Conservation (phyloP, 1,139 yeast species). For the Candida dubliniensis region DNA sequence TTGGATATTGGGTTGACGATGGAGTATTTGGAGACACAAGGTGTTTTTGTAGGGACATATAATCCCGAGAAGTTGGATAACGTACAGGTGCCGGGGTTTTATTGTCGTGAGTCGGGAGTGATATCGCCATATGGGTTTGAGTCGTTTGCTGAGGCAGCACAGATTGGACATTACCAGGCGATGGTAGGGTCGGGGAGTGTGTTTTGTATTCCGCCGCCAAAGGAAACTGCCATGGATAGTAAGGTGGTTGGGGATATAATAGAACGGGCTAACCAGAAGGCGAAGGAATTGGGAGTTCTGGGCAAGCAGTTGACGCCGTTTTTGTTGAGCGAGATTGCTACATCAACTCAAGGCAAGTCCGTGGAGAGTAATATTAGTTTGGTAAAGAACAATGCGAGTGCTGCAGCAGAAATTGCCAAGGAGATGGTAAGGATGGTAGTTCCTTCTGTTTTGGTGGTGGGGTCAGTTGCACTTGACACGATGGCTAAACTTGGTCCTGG, state of each 20-base stretch:
- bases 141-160: conserved; percentile 59
- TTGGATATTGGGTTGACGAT: conserved; percentile 77
- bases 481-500: conserved; percentile 44
- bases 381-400: conserved; percentile 72
- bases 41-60: conserved; percentile 56
- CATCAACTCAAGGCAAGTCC: conserved; percentile 66
- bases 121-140: conserved; percentile 65
- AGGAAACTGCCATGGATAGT: conserved; percentile 56
- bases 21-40: conserved; percentile 89
- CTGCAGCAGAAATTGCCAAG: conserved; percentile 70
- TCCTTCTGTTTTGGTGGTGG: conserved; percentile 51
- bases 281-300: conserved; percentile 48
- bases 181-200: conserved; percentile 70
- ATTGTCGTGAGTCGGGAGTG: conserved; percentile 73
- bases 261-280: conserved; percentile 56
- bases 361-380: conserved; percentile 72
- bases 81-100: conserved; percentile 76
- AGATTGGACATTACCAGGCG: conserved; percentile 52
- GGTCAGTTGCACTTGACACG: conserved; percentile 77
- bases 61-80: conserved; percentile 37
- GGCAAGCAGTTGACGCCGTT: conserved; percentile 87
- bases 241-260: conserved; percentile 56
- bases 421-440: conserved; percentile 7
- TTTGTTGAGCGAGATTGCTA: conserved; percentile 62
- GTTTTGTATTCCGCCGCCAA: conserved; percentile 83